These are phyloP conservation scores for Ambrosia artemisiifolia DNA, from an alignment of 129 eudicot species.

Conservation along the genomic window DNA sequence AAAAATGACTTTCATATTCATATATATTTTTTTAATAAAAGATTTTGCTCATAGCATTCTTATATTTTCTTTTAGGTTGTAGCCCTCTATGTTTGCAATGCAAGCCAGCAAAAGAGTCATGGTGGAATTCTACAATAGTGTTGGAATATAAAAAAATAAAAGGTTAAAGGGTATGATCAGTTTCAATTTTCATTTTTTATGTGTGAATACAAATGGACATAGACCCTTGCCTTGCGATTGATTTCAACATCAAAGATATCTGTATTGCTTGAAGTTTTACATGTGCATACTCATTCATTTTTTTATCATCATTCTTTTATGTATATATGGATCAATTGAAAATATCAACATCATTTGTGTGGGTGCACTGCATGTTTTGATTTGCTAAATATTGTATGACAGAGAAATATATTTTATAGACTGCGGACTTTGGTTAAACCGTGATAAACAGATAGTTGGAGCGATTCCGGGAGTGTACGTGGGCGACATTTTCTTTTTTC, in stretches of 20 bases:
- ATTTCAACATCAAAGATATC: conserved; percentile 82
- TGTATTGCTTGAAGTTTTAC: background rate
- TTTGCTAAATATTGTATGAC: background rate
- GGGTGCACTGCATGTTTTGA: background rate
- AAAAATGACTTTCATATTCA: background rate
- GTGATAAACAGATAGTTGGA: conserved; percentile 72
- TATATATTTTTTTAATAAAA: background rate
- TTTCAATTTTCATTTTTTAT: background rate
- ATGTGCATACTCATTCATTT: background rate
- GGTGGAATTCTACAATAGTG: conserved; percentile 47
- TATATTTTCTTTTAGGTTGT: conserved; percentile 44
- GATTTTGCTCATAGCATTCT: background rate
- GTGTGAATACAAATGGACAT: conserved; percentile 64
- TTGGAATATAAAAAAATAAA: conserved; percentile 42
- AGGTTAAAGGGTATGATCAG: background rate
- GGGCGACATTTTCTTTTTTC: conserved; percentile 66
- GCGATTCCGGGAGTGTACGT: conserved; percentile 57
- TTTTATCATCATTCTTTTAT: background rate
- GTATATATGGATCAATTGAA: background rate
- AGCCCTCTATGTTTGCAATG: conserved; percentile 42
- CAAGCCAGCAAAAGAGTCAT: conserved; percentile 55
- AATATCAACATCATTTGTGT: background rate
- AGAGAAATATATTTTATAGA: conserved; percentile 1
- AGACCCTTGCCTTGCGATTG: conserved; percentile 75
- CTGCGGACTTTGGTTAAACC: conserved; percentile 59